These are phyloP conservation scores for Phytophthora hibernalis DNA, from an alignment of 352 stramenopile genomes.

Conservation along the genomic window DNA sequence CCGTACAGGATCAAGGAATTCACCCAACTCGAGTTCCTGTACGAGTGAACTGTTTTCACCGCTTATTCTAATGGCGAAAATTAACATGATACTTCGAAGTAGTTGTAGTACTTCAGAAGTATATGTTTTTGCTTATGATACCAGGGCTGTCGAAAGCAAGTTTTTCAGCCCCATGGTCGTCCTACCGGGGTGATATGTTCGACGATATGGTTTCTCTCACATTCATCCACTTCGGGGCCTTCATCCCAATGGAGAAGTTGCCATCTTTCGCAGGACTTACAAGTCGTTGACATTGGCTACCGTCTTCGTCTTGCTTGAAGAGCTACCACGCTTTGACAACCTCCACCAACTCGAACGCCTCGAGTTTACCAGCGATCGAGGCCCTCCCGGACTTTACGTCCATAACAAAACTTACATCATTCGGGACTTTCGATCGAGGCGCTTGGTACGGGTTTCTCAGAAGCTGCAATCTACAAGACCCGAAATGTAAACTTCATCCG, in stretches of 20 bases:
- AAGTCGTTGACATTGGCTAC: constrained; percentile 25
- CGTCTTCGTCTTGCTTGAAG: background rate
- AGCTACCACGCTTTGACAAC: constrained; percentile 23
- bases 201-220: constrained; percentile 35
- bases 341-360: too few relatives aligned
- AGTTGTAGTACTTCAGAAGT: too few relatives aligned
- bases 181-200: constrained; percentile 40
- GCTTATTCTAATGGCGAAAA: background rate
- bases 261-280: constrained; percentile 31
- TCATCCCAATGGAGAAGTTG: constrained; percentile 4
- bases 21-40: constrained; percentile 42
- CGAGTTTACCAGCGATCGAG: background rate
- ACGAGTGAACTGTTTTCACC: background rate
- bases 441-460: too few relatives aligned
- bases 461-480: constrained; percentile 10
- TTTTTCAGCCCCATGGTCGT: background rate
- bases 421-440: constrained; percentile 7
- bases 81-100: too few relatives aligned
- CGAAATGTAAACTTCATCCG: constrained; percentile 10
- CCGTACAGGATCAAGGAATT: constrained; percentile 38
- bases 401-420: constrained; percentile 1
- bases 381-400: background rate
- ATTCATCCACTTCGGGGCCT: constrained; percentile 29
- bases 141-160: background rate
- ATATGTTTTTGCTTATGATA: too few relatives aligned